Evolutionary conservation across 108 stramenopile genomes (phyloP).

Genomic region (Pseudonitzschia delicatissima): DNA sequence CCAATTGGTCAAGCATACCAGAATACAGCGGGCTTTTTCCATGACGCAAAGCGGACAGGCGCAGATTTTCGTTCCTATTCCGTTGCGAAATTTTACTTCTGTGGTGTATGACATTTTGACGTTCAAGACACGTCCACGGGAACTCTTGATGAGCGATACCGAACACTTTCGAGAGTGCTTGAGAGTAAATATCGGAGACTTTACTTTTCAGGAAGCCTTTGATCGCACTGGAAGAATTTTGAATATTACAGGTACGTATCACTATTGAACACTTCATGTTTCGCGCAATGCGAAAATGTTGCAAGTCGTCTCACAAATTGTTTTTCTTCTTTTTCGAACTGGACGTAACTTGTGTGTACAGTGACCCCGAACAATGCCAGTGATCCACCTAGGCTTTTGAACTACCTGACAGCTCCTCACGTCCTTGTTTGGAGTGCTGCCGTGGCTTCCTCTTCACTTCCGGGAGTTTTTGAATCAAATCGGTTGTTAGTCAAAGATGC

Average conservation of each 20-base stretch:
- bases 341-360: slow-evolving; percentile 11
- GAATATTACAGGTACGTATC: slow-evolving; percentile 78
- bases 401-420: slow-evolving; percentile 98
- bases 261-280: neutral
- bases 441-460: slow-evolving; percentile 92
- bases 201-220: slow-evolving; percentile 98
- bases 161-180: slow-evolving; percentile 86
- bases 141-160: slow-evolving; percentile 89
- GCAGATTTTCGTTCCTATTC: slow-evolving; percentile 71
- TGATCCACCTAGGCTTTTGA: slow-evolving; percentile 91
- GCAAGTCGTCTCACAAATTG: neutral
- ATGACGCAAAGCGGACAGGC: slow-evolving; percentile 64
- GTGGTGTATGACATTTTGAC: slow-evolving; percentile 71
- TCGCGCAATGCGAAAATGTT: neutral
- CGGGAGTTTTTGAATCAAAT: slow-evolving; percentile 96
- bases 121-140: slow-evolving; percentile 69
- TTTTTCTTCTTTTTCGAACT: neutral
- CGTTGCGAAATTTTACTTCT: slow-evolving; percentile 58
- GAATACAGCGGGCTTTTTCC: slow-evolving; percentile 60
- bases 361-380: slow-evolving; percentile 91
- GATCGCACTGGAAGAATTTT: slow-evolving; percentile 97
- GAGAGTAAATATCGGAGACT: slow-evolving; percentile 85
- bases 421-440: slow-evolving; percentile 96
- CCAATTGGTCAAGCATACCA: slow-evolving; percentile 34
- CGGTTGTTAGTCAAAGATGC: slow-evolving; percentile 94